These are phyloP conservation scores for Suillus alpinus DNA, from an alignment of 768 basidiomycete genomes.

Conservation along the genomic window DNA sequence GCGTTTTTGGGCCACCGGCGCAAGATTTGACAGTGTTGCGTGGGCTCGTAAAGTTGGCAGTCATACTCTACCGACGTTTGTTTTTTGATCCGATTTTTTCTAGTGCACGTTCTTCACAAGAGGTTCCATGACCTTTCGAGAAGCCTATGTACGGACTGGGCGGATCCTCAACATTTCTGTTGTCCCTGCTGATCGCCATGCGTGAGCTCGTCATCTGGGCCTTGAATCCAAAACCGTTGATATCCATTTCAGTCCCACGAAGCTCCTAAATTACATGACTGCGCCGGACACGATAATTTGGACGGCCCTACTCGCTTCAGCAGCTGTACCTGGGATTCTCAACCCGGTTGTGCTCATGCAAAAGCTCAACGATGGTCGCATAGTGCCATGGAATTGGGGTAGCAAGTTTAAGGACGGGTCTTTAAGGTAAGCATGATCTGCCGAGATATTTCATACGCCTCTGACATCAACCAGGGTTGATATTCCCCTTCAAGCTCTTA, in stretches of 20 bases:
- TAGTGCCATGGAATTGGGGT: constrained; percentile 94
- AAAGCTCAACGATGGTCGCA: constrained; percentile 73
- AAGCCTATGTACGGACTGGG: constrained; percentile 91
- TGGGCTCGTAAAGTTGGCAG: constrained; percentile 84
- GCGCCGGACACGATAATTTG: constrained; percentile 91
- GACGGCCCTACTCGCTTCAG: constrained; percentile 81
- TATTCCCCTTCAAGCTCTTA: constrained; percentile 86
- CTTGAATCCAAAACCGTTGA: constrained; percentile 5
- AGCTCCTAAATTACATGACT: constrained; percentile 91
- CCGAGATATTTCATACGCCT: constrained; percentile 2
- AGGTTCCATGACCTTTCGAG: constrained; percentile 92
- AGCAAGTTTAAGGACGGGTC: constrained; percentile 93
- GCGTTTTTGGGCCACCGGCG: constrained; percentile 82
- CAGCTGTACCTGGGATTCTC: constrained; percentile 92
- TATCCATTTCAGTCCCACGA: constrained; percentile 68
- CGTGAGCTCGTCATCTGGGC: constrained; percentile 41
- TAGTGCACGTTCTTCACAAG: constrained; percentile 88
- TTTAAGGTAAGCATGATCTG: constrained; percentile 50
- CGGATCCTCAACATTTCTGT: constrained; percentile 93
- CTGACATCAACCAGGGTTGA: constrained; percentile 63
- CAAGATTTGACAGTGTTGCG: constrained; percentile 85
- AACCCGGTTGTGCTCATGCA: constrained; percentile 96
- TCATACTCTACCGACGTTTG: background rate
- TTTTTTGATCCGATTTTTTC: background rate
- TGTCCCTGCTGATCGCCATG: constrained; percentile 86